Evolutionary conservation across 192 early-diverging fungal genomes (phyloP).

Genomic region (Coemansia sp.): DNA sequence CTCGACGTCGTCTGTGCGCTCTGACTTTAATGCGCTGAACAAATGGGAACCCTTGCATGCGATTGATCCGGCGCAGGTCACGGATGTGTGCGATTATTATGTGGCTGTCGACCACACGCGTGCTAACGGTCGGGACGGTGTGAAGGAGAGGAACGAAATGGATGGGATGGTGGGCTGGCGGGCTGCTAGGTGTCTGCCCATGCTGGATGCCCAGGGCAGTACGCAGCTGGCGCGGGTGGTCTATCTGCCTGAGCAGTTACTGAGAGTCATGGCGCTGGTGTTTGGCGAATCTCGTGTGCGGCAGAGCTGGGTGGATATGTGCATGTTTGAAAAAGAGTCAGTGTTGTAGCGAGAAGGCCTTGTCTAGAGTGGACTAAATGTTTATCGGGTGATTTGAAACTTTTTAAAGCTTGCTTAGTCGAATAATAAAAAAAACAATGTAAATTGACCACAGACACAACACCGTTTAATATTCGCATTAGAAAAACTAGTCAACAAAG

Average conservation of each 20-base stretch:
- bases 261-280: background rate
- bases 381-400: no score
- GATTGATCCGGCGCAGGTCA: background rate
- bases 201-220: conserved; percentile 21
- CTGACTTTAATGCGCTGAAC: conserved; percentile 37
- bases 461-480: no score
- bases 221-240: conserved; percentile 16
- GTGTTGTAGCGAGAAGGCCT: no score
- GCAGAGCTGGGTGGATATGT: conserved; percentile 32
- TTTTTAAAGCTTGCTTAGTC: no score
- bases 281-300: background rate
- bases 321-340: no score
- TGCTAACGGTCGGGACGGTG: background rate
- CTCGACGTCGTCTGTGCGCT: conserved; percentile 13
- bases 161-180: background rate
- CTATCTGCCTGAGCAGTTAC: conserved; percentile 15
- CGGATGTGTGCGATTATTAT: conserved; percentile 18
- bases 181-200: conserved; percentile 13
- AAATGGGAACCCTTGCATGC: conserved; percentile 36
- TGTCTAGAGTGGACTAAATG: no score
- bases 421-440: no score
- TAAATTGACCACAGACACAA: no score
- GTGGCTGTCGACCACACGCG: conserved; percentile 17
- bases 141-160: background rate
- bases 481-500: no score